Evolutionary conservation across 2,329 filamentous ascomycete species (phyloP).

Genomic region (Cladophialophora exuberans): DNA sequence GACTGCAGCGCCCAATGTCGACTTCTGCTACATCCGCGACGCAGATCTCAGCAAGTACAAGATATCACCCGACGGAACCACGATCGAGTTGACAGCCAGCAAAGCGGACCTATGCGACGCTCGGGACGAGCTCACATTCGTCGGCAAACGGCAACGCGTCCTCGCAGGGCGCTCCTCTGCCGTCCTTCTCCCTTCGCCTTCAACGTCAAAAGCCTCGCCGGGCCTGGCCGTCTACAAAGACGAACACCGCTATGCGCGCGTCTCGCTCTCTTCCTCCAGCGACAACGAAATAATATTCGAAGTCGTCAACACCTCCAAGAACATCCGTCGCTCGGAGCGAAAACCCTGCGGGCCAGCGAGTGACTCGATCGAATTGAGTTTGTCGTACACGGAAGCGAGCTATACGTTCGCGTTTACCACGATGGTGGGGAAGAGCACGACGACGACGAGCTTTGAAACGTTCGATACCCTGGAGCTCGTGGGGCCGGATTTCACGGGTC

Average conservation of each 20-base stretch:
- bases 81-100: conserved; percentile 27
- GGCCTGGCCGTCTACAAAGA: conserved; percentile 17
- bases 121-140: conserved; percentile 31
- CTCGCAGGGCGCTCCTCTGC: conserved; percentile 22
- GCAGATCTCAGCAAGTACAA: conserved; percentile 30
- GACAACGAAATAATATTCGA: conserved; percentile 24
- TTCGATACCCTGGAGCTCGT: conserved; percentile 39
- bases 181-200: not conserved
- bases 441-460: no score
- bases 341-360: not conserved
- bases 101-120: conserved; percentile 27
- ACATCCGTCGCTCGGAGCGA: conserved; percentile 11
- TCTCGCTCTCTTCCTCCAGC: conserved; percentile 31
- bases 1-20: conserved; percentile 18
- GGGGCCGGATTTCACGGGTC: conserved; percentile 41
- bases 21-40: conserved; percentile 36
- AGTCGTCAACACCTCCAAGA: conserved; percentile 28
- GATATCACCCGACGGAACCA: conserved; percentile 21
- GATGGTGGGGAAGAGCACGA: not conserved
- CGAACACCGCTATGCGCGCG: conserved; percentile 31
- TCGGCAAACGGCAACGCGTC: conserved; percentile 35
- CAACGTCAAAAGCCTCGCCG: not conserved
- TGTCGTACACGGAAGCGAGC: conserved; percentile 17
- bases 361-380: conserved; percentile 1
- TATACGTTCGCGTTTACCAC: conserved; percentile 10